Conservation (phyloP, 192 early-diverging fungal genomes). For the Podila verticillata region DNA sequence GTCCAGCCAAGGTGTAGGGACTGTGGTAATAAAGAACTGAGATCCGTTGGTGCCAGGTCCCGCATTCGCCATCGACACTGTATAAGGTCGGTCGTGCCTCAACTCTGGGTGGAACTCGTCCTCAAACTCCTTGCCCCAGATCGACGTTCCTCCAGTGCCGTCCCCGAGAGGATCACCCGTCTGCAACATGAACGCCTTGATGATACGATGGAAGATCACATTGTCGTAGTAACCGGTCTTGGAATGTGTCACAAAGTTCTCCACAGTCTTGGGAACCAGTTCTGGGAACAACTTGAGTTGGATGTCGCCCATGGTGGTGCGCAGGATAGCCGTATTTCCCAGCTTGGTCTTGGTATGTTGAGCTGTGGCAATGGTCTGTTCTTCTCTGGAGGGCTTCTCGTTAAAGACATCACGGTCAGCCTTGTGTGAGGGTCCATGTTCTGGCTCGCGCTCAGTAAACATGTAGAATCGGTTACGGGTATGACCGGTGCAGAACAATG, state of each 20-base stretch:
- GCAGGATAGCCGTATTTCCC: constrained; percentile 80
- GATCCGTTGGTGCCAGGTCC: constrained; percentile 90
- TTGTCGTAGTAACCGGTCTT: constrained; percentile 92
- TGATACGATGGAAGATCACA: constrained; percentile 96
- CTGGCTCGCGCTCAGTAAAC: constrained; percentile 89
- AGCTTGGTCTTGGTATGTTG: constrained; percentile 69
- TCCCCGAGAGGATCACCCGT: constrained; percentile 92
- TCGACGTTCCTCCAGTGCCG: constrained; percentile 94
- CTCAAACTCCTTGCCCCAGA: constrained; percentile 94
- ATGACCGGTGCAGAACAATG: constrained; percentile 89
- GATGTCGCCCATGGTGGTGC: constrained; percentile 94
- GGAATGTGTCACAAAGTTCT: constrained; percentile 91
- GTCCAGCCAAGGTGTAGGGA: constrained; percentile 95
- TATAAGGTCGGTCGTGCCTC: constrained; percentile 90
- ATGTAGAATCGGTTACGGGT: constrained; percentile 95
- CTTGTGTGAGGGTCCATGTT: constrained; percentile 68
- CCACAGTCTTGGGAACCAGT: constrained; percentile 90
- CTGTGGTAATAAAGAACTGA: constrained; percentile 97
- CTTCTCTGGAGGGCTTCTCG: constrained; percentile 95
- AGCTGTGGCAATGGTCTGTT: constrained; percentile 87
- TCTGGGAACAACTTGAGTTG: constrained; percentile 90
- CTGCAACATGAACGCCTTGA: constrained; percentile 97
- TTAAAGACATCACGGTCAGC: constrained; percentile 94
- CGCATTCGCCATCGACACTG: constrained; percentile 96
- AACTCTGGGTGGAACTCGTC: constrained; percentile 88